These are phyloP conservation scores for Aspergillus campestris DNA, from an alignment of 495 filamentous ascomycete species.

Conservation along the genomic window DNA sequence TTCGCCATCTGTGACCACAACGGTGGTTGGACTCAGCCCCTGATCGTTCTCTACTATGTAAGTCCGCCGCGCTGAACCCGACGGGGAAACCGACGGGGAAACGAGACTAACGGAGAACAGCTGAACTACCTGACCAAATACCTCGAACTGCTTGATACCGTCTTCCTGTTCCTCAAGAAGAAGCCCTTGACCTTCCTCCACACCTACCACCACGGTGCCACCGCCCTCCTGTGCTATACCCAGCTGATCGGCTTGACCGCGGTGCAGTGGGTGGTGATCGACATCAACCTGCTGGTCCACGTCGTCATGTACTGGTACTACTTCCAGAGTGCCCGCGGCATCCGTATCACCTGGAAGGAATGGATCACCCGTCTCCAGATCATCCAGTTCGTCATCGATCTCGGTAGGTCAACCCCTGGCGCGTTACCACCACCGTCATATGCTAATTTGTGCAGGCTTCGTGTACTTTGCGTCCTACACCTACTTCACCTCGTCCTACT, in stretches of 20 bases:
- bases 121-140: conserved; percentile 70
- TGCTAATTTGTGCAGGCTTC: conserved; percentile 49
- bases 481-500: conserved; percentile 92
- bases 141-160: conserved; percentile 59
- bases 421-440: not conserved
- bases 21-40: conserved; percentile 59
- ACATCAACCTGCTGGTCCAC: conserved; percentile 59
- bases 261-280: conserved; percentile 61
- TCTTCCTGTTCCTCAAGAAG: conserved; percentile 67
- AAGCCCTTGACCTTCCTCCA: conserved; percentile 72
- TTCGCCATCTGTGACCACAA: conserved; percentile 54
- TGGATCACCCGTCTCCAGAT: conserved; percentile 53
- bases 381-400: conserved; percentile 50
- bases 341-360: conserved; percentile 55
- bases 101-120: conserved; percentile 23
- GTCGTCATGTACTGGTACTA: conserved; percentile 67
- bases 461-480: conserved; percentile 95
- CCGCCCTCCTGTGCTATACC: conserved; percentile 63
- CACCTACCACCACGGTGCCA: conserved; percentile 69
- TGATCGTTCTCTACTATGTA: conserved; percentile 64
- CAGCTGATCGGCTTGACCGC: conserved; percentile 60
- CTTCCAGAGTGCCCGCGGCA: conserved; percentile 51
- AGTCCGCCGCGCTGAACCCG: conserved; percentile 12
- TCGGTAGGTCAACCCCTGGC: conserved; percentile 30
- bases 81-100: too few relatives aligned